These are phyloP conservation scores for Alternaria sp. DNA, from an alignment of 2,329 filamentous ascomycete species.

Conservation along the genomic window DNA sequence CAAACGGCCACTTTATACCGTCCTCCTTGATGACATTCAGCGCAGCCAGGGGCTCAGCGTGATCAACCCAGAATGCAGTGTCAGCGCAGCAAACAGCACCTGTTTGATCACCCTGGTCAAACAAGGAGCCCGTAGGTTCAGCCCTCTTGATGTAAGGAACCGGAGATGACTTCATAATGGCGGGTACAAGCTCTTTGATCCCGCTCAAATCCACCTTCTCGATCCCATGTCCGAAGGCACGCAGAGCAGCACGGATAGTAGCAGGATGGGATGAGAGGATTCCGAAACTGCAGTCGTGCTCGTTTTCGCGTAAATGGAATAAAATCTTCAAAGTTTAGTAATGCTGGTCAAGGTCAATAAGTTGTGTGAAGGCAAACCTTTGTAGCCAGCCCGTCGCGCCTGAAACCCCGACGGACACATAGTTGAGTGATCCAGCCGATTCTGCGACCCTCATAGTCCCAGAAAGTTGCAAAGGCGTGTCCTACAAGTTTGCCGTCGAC, in stretches of 20 bases:
- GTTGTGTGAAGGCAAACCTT: not conserved
- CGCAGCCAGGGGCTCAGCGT: not conserved
- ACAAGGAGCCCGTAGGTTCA: not conserved
- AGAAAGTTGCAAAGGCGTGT: not conserved
- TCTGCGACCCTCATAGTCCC: not conserved
- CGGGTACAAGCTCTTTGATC: not conserved
- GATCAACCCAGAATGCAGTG: slow-evolving; percentile 3
- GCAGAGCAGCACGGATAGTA: not conserved
- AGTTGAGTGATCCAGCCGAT: not conserved
- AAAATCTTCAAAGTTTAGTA: not conserved
- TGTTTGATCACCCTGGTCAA: not conserved
- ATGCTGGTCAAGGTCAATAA: not conserved
- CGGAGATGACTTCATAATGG: not conserved
- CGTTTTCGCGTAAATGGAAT: not conserved
- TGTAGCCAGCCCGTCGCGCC: not conserved
- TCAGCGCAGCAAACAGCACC: not conserved
- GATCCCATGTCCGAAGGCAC: not conserved
- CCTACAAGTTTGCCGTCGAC: not conserved
- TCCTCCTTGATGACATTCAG: not conserved
- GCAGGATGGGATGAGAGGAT: not conserved
- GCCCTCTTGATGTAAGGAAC: not conserved
- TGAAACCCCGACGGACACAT: not conserved
- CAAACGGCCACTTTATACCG: not conserved
- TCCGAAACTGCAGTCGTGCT: not conserved
- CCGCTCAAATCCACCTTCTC: not conserved